phyloP scores from a whole-genome alignment of 306 rosid genomes.

The Trifolium subterraneum region DNA sequence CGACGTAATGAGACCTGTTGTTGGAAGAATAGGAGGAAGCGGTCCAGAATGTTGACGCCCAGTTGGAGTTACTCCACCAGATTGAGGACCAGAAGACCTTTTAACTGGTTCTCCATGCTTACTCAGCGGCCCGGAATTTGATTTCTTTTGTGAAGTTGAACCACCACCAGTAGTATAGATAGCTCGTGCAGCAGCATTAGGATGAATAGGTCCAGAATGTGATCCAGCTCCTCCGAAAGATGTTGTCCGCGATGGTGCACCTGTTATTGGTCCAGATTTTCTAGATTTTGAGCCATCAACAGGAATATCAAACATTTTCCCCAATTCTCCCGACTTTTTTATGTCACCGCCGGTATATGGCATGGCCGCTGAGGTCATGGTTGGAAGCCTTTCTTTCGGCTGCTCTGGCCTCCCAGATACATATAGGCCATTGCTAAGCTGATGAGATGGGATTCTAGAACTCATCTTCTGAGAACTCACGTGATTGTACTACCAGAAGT shows the following conservation, averaged over 20 bases:
- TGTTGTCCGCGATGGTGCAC: constrained; percentile 76
- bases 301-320: constrained; percentile 98
- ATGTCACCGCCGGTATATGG: constrained; percentile 99
- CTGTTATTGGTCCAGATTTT: constrained; percentile 91
- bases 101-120: constrained; percentile 96
- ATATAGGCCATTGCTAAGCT: constrained; percentile 96
- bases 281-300: constrained; percentile 89
- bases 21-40: constrained; percentile 83
- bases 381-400: constrained; percentile 94
- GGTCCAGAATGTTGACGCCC: constrained; percentile 92
- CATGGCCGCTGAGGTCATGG: constrained; percentile 86
- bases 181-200: constrained; percentile 71
- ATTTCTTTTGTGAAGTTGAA: constrained; percentile 73
- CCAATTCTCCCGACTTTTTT: constrained; percentile 90
- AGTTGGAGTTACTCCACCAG: constrained; percentile 90
- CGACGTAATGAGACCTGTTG: constrained; percentile 95
- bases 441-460: constrained; percentile 96
- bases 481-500: constrained; percentile 27
- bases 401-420: constrained; percentile 99
- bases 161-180: constrained; percentile 74
- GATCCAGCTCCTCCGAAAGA: constrained; percentile 94
- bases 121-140: constrained; percentile 92
- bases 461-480: constrained; percentile 58
- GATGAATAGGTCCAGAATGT: constrained; percentile 90
- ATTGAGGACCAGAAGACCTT: constrained; percentile 95